Base-by-base conservation (phyloP, 2,329 filamentous ascomycete genomes). In the Conoideocrella luteorostrata region DNA sequence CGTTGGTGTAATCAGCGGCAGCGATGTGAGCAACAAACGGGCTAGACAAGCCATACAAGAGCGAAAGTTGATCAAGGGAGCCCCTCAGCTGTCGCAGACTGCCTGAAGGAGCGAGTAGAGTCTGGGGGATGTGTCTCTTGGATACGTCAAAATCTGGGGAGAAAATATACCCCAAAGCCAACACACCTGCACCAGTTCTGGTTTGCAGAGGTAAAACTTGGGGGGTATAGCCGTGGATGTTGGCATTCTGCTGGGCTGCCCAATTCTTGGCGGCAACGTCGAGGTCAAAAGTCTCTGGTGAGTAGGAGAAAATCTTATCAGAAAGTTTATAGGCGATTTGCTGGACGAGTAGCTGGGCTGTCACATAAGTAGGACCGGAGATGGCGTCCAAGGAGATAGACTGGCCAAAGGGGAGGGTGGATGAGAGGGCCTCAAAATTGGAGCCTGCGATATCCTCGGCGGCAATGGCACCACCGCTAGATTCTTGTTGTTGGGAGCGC, bases 251-350 rank as follows among this genome's bases (percentile, higher is more conserved):
- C 50, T 78, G 69, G 22, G 69, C 65, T 39, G 80, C 75, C 93
- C 93, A 98, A 53, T 80, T 68, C 64, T 84, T 86, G 43, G 87
- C 82, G 37, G 90, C 88, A 49, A 83, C 67, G 63, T 97, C 91
- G 51, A 98, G 77, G 61, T 94, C 87, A 59, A 96, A 97, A 12
- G 88, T 86, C 59, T 95, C 87, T 22, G 90, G 88, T 3, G 91
- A 97, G 73, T 95, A 97, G 45, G 90, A 86, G 71, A 95, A 98
- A 69, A 97, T 82, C 75, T 95, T 95, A 74, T 97, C 90, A 45
- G 91, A 97, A 49, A 98, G 77, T 51, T 87, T 80, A 70, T 95
- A 98, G 48, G 91, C 88, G 52, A 97, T 85, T 68, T 98, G 93
- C 71, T 98, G 93, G 52, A 97, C 85, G 44, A 98, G 79, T 18